Base-by-base conservation (phyloP, 176 grass and related monocot species). In the Zizania latifolia region DNA sequence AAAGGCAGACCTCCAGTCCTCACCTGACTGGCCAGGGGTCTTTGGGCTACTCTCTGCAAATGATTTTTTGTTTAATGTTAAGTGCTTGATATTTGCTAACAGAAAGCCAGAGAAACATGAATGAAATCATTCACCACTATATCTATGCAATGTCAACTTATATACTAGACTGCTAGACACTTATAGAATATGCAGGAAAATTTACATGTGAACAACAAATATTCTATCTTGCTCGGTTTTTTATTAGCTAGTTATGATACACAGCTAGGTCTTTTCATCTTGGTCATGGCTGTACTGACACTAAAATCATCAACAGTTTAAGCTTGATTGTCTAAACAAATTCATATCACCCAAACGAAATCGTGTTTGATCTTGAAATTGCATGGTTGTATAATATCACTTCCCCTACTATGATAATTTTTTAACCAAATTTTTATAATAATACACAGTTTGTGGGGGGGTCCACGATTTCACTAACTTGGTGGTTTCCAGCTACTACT, bases 1-100 rank as follows among this genome's bases (percentile, higher is more conserved):
- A 22, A 98, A 98, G 35, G 95, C 95, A 50, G 95, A 94, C 43
- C 85, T 94, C 95, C 95, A 98, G 55, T 98, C 95, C 63, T 98
- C 89, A 81, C 95, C 84, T 13, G 91, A 62, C n/a, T 74, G 58
- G 33, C 66, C 73, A 74, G 85, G 85, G 15, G 78, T 87, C 53
- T 33, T 78, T 26, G 84, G 88, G 66, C 71, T 93, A 79, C 75
- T 87, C 66, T 90, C 91, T 98, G 86, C 82, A 80, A 85, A 36
- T 69, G 58, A 84, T 70, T 68, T 62, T 74, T 48, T 68, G 68
- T 72, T 67, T 36, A 1, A 44, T 67, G 38, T 62, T 53, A 88
- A 40, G 54, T 55, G 68, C 24, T 43, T 37, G 24, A 30, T 37
- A 63, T 61, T 26, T 80, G 5, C 17, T 74, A 74, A 13, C 48